Base-by-base conservation (phyloP, 2,329 filamentous ascomycete genomes). In the Clarireedia sp. region DNA sequence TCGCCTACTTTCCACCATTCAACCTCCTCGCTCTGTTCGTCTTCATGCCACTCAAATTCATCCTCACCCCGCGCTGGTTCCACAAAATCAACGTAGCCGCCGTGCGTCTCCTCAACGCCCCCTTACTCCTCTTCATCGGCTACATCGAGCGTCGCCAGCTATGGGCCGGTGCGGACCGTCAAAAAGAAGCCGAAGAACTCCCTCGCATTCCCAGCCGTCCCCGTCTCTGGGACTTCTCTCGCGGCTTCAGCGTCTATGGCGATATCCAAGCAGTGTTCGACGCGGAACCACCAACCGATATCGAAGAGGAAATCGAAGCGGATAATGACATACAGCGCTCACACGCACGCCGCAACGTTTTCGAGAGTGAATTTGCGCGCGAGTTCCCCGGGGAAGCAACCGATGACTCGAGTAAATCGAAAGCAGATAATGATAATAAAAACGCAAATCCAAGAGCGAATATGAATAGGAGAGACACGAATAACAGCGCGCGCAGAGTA, bases 71-170 rank as follows among this genome's bases (percentile, higher is more conserved):
- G 0, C 83, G 89, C 45, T 92, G 88, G 88, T 94, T 94, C 67
- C 89, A 95, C 74, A 94, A 92, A 71, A 87, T 92, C 65, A 90
- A 95, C 67, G 88, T 95, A 56, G 81, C 83, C 56, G 80, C 81
- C 9, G 85, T 94, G 21, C 83, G 88, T 38, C 72, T 83, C 8
- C 78, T 91, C 64, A 94, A 94, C 69, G 76, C 87, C 2, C 89
- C 89, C 0, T 74, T 91, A 5, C 75, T 95, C 1, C 76, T 92
- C 3, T 63, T 86, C 57, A 87, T 95, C 58, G 82, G 84, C 17
- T 71, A 84, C 19, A 78, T 84, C 59, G 89, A 95, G 70, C 82
- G 89, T 50, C 78, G 80, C 5, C 74, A 82, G 9, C 77, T 91
- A 16, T 89, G 87, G 86, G 70, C 60, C 12, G 57, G 56, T 6